A percentile compares a stretch with the other conserved stretches of the same genome.
These are phyloP conservation scores for Chloranthus sessilifolius DNA, from an alignment of 164 flowering plant genomes.

Conservation along the genomic window DNA sequence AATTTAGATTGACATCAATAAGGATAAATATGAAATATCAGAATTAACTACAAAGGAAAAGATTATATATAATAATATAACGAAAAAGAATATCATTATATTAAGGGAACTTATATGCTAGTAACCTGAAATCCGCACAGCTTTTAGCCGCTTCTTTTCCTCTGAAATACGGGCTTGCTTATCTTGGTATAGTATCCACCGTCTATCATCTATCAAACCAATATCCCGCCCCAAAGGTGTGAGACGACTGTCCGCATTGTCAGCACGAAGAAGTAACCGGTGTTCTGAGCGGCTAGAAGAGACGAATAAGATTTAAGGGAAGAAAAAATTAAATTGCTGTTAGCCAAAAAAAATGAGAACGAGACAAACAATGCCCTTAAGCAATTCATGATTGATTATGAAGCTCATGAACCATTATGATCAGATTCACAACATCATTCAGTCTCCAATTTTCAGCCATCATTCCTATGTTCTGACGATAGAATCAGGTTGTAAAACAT, in stretches of 20 bases:
- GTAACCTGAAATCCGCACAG: conserved; percentile 75
- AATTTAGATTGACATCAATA: too few relatives aligned
- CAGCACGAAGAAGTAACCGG: conserved; percentile 82
- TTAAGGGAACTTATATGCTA: conserved; percentile 4
- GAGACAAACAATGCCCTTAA: neutral
- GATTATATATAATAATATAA: neutral
- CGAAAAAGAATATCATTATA: conserved; percentile 3
- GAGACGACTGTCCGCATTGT: conserved; percentile 96
- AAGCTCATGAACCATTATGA: neutral
- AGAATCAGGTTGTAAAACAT: too few relatives aligned
- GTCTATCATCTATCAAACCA: conserved; percentile 87
- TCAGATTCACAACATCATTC: too few relatives aligned
- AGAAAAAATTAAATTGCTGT: neutral
- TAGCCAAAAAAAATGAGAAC: neutral
- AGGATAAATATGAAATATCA: too few relatives aligned
- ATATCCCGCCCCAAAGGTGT: conserved; percentile 91
- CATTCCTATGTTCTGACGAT: too few relatives aligned
- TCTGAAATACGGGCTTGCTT: conserved; percentile 71
- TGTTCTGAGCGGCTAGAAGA: conserved; percentile 86
- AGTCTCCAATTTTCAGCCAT: too few relatives aligned
- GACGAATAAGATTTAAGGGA: neutral
- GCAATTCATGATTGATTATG: neutral
- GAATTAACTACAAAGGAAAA: neutral
- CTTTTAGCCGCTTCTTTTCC: conserved; percentile 72
- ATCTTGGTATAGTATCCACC: conserved; percentile 80